Percentiles rank a stretch among this genome's conserved stretches.
Evolutionary conservation across 768 basidiomycete species (phyloP).

Genomic region (Gloeostereum incarnatum): DNA sequence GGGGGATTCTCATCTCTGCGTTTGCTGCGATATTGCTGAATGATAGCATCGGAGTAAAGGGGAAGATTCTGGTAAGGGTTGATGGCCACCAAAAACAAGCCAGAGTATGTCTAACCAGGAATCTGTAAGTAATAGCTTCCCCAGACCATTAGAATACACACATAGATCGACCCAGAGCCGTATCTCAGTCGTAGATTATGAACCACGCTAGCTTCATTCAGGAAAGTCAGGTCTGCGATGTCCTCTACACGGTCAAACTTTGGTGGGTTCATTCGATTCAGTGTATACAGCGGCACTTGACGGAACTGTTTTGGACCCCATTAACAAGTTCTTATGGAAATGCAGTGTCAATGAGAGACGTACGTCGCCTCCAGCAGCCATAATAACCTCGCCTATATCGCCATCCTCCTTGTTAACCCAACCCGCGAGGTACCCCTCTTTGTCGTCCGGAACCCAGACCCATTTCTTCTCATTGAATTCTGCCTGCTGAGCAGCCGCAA

Average conservation of each 20-base stretch:
- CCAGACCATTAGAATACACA: constrained; percentile 30
- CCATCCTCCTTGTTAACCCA: constrained; percentile 88
- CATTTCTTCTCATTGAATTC: constrained; percentile 98
- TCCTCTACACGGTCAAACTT: constrained; percentile 98
- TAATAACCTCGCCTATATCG: constrained; percentile 74
- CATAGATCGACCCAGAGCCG: constrained; percentile 87
- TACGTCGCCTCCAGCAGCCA: constrained; percentile 82
- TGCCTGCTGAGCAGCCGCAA: constrained; percentile 83
- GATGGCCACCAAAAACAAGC: constrained; percentile 95
- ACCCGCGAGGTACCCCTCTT: constrained; percentile 89
- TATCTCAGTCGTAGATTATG: constrained; percentile 92
- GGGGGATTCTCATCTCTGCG: constrained; percentile 90
- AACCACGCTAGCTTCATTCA: constrained; percentile 99
- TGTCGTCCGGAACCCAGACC: constrained; percentile 95
- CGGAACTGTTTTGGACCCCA: constrained; percentile 35
- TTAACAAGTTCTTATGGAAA: background rate
- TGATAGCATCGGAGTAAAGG: constrained; percentile 80
- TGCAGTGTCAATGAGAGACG: constrained; percentile 9
- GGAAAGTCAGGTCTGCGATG: constrained; percentile 94
- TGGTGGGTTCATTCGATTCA: constrained; percentile 97
- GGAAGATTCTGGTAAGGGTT: constrained; percentile 94
- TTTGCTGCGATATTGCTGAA: constrained; percentile 85
- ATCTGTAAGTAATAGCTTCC: constrained; percentile 8
- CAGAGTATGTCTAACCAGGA: constrained; percentile 72
- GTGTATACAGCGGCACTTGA: constrained; percentile 63